A percentile compares a stretch with the other conserved stretches of the same genome.
Evolutionary conservation across 805 yeast species (phyloP).

Genomic region (Candida methanosorbosa): DNA sequence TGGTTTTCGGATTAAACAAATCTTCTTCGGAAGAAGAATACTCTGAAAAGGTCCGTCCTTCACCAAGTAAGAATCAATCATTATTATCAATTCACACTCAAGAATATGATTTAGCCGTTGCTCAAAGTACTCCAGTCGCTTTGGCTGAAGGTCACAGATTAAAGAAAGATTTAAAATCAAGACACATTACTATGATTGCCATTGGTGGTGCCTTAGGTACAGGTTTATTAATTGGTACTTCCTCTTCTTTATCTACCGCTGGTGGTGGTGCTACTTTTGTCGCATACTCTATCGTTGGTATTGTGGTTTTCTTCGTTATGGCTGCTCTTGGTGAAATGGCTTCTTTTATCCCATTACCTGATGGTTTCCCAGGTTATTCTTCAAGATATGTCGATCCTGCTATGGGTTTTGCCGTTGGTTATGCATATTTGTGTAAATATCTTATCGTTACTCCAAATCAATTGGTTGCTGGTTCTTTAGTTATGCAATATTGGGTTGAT

Average conservation of each 20-base stretch:
- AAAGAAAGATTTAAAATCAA: slow-evolving; percentile 35
- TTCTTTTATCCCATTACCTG: slow-evolving; percentile 43
- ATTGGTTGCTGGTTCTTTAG: slow-evolving; percentile 47
- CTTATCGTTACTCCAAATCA: slow-evolving; percentile 48
- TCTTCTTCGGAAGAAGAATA: background rate
- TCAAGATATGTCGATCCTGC: slow-evolving; percentile 44
- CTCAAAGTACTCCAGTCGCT: slow-evolving; percentile 36
- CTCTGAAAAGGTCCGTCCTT: background rate
- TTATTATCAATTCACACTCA: slow-evolving; percentile 25
- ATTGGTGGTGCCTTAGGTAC: slow-evolving; percentile 83
- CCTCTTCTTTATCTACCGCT: slow-evolving; percentile 56
- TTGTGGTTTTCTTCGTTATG: slow-evolving; percentile 59
- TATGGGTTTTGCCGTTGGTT: slow-evolving; percentile 51
- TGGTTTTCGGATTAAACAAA: no score
- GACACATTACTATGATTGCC: slow-evolving; percentile 55
- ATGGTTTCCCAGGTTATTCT: slow-evolving; percentile 48
- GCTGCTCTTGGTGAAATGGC: slow-evolving; percentile 50
- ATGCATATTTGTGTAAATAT: slow-evolving; percentile 42
- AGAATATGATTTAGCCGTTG: slow-evolving; percentile 38
- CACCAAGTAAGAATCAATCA: slow-evolving; percentile 3
- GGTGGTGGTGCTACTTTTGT: slow-evolving; percentile 62
- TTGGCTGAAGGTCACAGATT: slow-evolving; percentile 33
- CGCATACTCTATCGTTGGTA: slow-evolving; percentile 63
- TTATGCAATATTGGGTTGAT: slow-evolving; percentile 44
- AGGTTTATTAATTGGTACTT: slow-evolving; percentile 72